phyloP scores from a whole-genome alignment of 2,329 filamentous ascomycete species.

The Diaporthe citri region DNA sequence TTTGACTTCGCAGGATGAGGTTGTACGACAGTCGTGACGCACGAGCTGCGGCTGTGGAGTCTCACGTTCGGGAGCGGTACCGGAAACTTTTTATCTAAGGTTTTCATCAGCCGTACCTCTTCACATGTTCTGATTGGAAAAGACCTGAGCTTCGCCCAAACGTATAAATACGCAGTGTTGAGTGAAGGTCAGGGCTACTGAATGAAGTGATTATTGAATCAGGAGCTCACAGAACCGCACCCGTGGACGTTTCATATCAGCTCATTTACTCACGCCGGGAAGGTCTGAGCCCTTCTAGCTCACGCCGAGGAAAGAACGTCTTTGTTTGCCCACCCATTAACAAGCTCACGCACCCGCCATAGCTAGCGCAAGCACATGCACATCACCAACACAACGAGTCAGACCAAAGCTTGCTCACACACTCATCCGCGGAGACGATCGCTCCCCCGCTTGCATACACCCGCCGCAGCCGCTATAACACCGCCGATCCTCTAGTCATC shows the following conservation, averaged over 20 bases:
- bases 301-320: background rate
- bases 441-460: slow-evolving; percentile 7
- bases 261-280: background rate
- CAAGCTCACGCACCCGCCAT: background rate
- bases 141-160: background rate
- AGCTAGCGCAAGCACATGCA: background rate
- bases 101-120: background rate
- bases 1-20: background rate
- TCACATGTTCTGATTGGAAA: background rate
- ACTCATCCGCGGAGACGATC: background rate
- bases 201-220: background rate
- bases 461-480: slow-evolving; percentile 1
- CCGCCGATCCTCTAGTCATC: background rate
- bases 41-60: background rate
- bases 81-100: background rate
- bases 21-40: background rate
- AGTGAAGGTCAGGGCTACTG: too few relatives aligned
- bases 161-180: background rate
- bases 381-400: background rate
- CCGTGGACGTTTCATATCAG: background rate
- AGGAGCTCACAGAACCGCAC: background rate
- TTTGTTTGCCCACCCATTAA: background rate
- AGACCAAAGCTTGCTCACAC: background rate
- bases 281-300: background rate
- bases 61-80: background rate